phyloP scores from a whole-genome alignment of 805 yeast species.

The Candida nonsorbophila region DNA sequence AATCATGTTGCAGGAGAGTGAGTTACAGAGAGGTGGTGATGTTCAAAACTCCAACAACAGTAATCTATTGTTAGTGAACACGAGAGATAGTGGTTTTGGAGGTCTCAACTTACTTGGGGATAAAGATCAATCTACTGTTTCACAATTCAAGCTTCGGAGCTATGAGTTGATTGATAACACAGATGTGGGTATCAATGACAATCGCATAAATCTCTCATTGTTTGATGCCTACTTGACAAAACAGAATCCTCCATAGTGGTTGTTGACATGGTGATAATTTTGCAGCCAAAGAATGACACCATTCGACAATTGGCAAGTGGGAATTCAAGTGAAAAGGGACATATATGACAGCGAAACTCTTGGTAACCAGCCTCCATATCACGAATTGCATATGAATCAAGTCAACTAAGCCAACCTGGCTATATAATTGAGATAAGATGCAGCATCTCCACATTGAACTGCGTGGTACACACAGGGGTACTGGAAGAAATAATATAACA shows the following conservation, averaged over 20 bases:
- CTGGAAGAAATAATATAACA: too few relatives aligned
- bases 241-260: constrained; percentile 31
- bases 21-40: constrained; percentile 27
- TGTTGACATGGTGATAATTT: too few relatives aligned
- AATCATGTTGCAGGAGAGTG: constrained; percentile 25
- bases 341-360: too few relatives aligned
- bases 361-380: too few relatives aligned
- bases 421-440: too few relatives aligned
- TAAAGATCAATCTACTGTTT: constrained; percentile 1
- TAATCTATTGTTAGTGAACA: constrained; percentile 15
- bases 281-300: too few relatives aligned
- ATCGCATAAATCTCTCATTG: constrained; percentile 30
- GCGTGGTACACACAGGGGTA: too few relatives aligned
- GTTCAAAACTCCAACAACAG: constrained; percentile 23
- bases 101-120: constrained; percentile 8
- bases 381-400: too few relatives aligned
- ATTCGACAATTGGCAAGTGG: too few relatives aligned
- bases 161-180: constrained; percentile 34
- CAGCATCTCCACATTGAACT: too few relatives aligned
- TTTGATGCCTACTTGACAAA: constrained; percentile 37
- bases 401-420: too few relatives aligned
- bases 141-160: constrained; percentile 26
- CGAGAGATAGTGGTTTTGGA: constrained; percentile 3
- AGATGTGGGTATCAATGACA: constrained; percentile 20
- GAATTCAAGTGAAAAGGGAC: too few relatives aligned